These are phyloP conservation scores for Chalciporus sp. DNA, from an alignment of 1,284 basidiomycete genomes.

Conservation along the genomic window DNA sequence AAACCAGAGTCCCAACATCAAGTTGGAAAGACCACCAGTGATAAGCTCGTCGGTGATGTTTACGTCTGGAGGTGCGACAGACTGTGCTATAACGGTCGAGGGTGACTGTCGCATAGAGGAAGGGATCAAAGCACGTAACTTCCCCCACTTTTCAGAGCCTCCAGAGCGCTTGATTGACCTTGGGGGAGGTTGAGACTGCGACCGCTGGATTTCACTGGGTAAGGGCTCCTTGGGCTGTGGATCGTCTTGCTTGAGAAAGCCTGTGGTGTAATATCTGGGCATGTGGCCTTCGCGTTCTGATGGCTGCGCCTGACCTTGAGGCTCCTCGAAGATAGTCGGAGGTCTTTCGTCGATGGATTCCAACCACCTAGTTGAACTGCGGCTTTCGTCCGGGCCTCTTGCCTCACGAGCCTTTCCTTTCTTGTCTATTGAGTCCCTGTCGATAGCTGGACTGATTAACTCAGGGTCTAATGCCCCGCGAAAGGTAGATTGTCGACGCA, in stretches of 20 bases:
- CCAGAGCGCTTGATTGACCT: conserved; percentile 32
- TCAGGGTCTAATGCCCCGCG: conserved; percentile 68
- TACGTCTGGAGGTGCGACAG: conserved; percentile 54
- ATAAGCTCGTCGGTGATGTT: conserved; percentile 88
- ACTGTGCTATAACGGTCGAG: conserved; percentile 40
- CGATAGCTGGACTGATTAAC: conserved; percentile 31
- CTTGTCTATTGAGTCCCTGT: conserved; percentile 47
- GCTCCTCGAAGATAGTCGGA: conserved; percentile 36
- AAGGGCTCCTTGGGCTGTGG: conserved; percentile 16
- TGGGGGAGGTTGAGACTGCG: conserved; percentile 50
- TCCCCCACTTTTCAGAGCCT: conserved; percentile 55
- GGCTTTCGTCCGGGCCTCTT: conserved; percentile 47
- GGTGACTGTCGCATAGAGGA: conserved; percentile 43
- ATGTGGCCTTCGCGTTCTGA: conserved; percentile 13
- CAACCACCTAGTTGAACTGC: conserved; percentile 59
- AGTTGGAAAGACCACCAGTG: conserved; percentile 76
- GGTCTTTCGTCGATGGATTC: conserved; percentile 54
- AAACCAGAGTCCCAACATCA: conserved; percentile 88
- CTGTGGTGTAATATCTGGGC: conserved; percentile 10
- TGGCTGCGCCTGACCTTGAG: conserved; percentile 11
- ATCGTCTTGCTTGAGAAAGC: conserved; percentile 5
- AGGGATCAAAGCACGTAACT: conserved; percentile 67
- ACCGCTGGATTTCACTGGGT: conserved; percentile 32
- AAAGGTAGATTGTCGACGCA: conserved; percentile 46
- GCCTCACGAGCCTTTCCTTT: conserved; percentile 60